Evolutionary conservation across 371 early-diverging fungal genomes (phyloP), one percentile per base, ranked within the genome.

Genomic region (Mortierella sp.): DNA sequence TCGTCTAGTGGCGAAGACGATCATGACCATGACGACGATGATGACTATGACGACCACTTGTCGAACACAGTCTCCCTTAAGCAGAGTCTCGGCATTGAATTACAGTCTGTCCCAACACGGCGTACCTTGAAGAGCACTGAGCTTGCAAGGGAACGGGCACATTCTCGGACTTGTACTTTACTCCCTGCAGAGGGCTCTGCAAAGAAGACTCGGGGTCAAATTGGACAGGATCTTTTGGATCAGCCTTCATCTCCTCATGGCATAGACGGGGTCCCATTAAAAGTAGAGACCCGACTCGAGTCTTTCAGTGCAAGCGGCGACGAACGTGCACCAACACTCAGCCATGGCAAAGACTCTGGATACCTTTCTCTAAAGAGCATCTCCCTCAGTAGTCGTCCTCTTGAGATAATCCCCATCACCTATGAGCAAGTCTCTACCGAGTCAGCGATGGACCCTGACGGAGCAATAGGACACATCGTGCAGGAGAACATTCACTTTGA

Each of bases 311-410:
- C 34, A 34, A 34, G 34, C 42, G 14, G 16, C 47, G 21, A 53
- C 26, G 47, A n/a, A 48, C 55, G 38, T 34, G 51, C 42, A n/a
- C 9, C 54, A 18, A 62, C 63, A 0, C 39, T 50, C 38, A 62
- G 23, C 8, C 54, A 54, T 16, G 63, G 52, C 18, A 59, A 54
- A 42, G 64, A 72, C 42, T 63, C 73, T 47, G 64, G 67, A 0
- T 67, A 67, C 31, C 28, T 72, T 38, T 51, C 64, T 0, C 21
- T 63, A 3, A 49, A 67, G 0, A 42, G 52, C 41, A 48, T 39
- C 26, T 38, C 26, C 18, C 10, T 47, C 28, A 34, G 10, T n/a
- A 46, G 31, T 31, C 48, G 10, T 2, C 23, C 46, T 9, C n/a
- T 53, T 6, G 13, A 28, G 51, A 50, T 28, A 28, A 12, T 28